Conservation (phyloP, 1,139 yeast genomes). For the Sugiyamaella grinbergsii region DNA sequence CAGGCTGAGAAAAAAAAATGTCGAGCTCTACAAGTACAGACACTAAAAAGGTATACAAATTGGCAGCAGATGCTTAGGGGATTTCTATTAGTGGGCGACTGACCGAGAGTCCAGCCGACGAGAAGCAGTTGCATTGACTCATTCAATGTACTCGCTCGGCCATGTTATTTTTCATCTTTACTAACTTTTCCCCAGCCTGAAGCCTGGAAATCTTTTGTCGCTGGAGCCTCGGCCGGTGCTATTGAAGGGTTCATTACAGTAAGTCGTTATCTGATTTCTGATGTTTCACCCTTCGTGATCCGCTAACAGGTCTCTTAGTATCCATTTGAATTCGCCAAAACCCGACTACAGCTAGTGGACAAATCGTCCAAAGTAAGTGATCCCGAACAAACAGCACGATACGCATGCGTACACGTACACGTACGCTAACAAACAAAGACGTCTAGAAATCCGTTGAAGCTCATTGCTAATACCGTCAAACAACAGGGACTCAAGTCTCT, state of each 20-base stretch:
- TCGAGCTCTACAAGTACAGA: background rate
- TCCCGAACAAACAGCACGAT: slow-evolving; percentile 2
- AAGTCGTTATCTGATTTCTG: slow-evolving; percentile 19
- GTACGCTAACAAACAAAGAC: too few species aligned
- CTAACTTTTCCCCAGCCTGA: slow-evolving; percentile 28
- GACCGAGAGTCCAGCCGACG: too few species aligned
- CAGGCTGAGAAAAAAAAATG: too few species aligned
- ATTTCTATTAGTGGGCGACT: background rate
- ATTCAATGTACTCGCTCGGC: background rate
- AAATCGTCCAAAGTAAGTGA: slow-evolving; percentile 54
- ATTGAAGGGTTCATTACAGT: slow-evolving; percentile 80
- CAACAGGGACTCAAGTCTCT: slow-evolving; percentile 78
- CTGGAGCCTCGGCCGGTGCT: slow-evolving; percentile 96
- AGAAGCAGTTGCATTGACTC: background rate
- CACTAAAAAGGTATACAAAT: slow-evolving; percentile 3
- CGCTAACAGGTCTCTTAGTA: slow-evolving; percentile 46
- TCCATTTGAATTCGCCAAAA: slow-evolving; percentile 96
- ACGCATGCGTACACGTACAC: too few species aligned
- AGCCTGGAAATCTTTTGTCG: slow-evolving; percentile 72
- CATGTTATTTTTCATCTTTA: background rate
- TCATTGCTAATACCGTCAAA: slow-evolving; percentile 71
- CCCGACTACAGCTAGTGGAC: slow-evolving; percentile 82
- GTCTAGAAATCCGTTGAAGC: slow-evolving; percentile 67
- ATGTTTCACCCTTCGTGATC: background rate
- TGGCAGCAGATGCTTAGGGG: too few species aligned